Evolutionary conservation across 768 basidiomycete genomes (phyloP).

Genomic region (Pholiota microspora): DNA sequence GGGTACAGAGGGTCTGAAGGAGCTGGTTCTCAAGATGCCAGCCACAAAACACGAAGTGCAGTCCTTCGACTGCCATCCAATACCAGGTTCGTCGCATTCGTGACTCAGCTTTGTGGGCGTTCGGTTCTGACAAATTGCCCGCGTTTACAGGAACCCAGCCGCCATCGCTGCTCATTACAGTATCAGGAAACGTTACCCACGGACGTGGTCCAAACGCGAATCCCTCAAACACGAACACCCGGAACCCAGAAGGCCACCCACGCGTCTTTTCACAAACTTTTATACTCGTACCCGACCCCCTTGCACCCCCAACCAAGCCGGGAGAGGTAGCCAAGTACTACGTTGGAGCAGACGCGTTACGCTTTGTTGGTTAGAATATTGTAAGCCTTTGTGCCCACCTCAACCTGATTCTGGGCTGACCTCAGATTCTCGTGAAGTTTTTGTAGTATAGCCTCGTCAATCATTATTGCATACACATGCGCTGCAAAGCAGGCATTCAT

Average conservation of each 20-base stretch:
- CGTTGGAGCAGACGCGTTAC: slow-evolving; percentile 72
- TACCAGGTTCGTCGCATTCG: slow-evolving; percentile 56
- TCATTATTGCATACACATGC: slow-evolving; percentile 2
- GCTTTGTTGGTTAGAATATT: slow-evolving; percentile 69
- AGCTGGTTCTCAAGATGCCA: slow-evolving; percentile 72
- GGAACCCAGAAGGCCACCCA: slow-evolving; percentile 71
- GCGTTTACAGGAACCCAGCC: slow-evolving; percentile 63
- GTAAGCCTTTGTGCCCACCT: slow-evolving; percentile 1
- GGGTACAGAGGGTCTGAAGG: slow-evolving; percentile 65
- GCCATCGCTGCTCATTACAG: slow-evolving; percentile 74
- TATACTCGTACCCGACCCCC: slow-evolving; percentile 76
- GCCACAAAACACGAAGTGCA: slow-evolving; percentile 81
- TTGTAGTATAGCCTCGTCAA: slow-evolving; percentile 5
- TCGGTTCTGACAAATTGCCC: slow-evolving; percentile 9
- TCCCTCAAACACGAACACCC: slow-evolving; percentile 46
- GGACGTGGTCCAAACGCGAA: slow-evolving; percentile 61
- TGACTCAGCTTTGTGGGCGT: not conserved
- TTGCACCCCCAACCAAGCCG: slow-evolving; percentile 57
- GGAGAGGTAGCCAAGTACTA: slow-evolving; percentile 84
- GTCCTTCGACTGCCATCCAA: slow-evolving; percentile 88
- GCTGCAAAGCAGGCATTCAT: not conserved
- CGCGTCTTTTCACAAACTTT: slow-evolving; percentile 89
- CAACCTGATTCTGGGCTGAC: not conserved
- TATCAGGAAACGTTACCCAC: slow-evolving; percentile 77
- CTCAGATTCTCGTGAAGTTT: not conserved